Evolutionary conservation across 1,139 yeast species (phyloP).

Genomic region (Debaryomyces udenii): DNA sequence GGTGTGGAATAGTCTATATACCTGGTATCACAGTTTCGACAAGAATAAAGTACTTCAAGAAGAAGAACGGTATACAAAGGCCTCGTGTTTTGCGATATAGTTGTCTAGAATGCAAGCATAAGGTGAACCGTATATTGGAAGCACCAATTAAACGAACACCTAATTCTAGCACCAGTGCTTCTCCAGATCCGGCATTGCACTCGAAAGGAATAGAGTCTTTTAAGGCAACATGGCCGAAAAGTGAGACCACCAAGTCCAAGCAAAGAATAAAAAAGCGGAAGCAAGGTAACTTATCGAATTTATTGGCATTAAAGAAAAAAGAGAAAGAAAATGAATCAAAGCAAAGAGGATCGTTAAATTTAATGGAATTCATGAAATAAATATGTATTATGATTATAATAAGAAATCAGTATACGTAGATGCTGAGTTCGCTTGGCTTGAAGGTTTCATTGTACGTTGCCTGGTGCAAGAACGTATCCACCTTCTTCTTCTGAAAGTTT

Average conservation of each 20-base stretch:
- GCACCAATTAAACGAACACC: neutral
- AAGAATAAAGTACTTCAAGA: constrained; percentile 17
- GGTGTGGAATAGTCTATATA: constrained; percentile 48
- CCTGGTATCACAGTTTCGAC: constrained; percentile 47
- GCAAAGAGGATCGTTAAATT: constrained; percentile 37
- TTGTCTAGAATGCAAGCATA: constrained; percentile 18
- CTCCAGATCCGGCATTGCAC: constrained; percentile 2
- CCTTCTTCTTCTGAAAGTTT: constrained; percentile 52
- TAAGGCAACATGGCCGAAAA: constrained; percentile 14
- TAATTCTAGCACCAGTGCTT: constrained; percentile 8
- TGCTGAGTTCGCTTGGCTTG: neutral
- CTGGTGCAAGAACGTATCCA: constrained; percentile 49
- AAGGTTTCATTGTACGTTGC: constrained; percentile 12
- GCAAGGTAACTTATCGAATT: constrained; percentile 34
- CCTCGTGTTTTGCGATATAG: constrained; percentile 14
- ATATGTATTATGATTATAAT: neutral
- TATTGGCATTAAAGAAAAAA: constrained; percentile 48
- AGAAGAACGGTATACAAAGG: constrained; percentile 9
- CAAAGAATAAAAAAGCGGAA: constrained; percentile 35
- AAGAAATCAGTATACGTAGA: constrained; percentile 3
- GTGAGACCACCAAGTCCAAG: constrained; percentile 20
- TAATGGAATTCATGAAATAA: constrained; percentile 52
- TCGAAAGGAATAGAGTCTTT: constrained; percentile 9
- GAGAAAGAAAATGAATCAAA: constrained; percentile 30
- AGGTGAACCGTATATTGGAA: neutral